Percentiles rank a stretch among this genome's conserved stretches.
Evolutionary conservation across 768 basidiomycete genomes (phyloP).

Genomic region (Rhodosporidiobolus sp.): DNA sequence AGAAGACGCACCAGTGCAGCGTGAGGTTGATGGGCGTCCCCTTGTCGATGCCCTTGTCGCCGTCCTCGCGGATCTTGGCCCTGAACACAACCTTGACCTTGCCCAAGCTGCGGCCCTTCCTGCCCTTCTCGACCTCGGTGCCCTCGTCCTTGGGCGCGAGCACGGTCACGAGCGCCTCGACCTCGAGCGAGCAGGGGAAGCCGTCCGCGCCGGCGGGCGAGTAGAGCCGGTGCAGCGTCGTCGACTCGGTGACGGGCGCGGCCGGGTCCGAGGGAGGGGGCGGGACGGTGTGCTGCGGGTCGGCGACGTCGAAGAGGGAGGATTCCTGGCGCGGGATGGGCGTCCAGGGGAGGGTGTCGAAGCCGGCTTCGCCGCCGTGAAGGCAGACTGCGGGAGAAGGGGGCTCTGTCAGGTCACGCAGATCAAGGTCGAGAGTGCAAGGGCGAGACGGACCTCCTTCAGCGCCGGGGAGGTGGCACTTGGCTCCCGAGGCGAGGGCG

Average conservation of each 20-base stretch:
- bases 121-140: not conserved
- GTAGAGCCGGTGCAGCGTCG: conserved; percentile 18
- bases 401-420: not conserved
- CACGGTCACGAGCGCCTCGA: conserved; percentile 21
- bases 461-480: conserved; percentile 6
- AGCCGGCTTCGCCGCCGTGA: conserved; percentile 29
- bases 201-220: conserved; percentile 32
- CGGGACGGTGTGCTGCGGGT: conserved; percentile 19
- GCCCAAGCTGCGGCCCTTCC: conserved; percentile 1
- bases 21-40: conserved; percentile 41
- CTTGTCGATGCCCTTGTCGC: conserved; percentile 9
- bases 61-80: conserved; percentile 36
- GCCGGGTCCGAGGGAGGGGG: conserved; percentile 6
- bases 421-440: no score
- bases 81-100: conserved; percentile 29
- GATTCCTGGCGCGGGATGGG: conserved; percentile 11
- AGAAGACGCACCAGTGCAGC: conserved; percentile 26
- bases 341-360: conserved; percentile 36
- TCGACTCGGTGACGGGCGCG: conserved; percentile 4
- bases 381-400: conserved; percentile 24
- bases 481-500: not conserved
- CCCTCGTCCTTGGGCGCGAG: not conserved
- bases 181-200: conserved; percentile 33
- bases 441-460: conserved; percentile 1
- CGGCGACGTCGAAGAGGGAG: conserved; percentile 21